phyloP scores from a whole-genome alignment of 352 stramenopile species.

The Phytopythium oedochilum region DNA sequence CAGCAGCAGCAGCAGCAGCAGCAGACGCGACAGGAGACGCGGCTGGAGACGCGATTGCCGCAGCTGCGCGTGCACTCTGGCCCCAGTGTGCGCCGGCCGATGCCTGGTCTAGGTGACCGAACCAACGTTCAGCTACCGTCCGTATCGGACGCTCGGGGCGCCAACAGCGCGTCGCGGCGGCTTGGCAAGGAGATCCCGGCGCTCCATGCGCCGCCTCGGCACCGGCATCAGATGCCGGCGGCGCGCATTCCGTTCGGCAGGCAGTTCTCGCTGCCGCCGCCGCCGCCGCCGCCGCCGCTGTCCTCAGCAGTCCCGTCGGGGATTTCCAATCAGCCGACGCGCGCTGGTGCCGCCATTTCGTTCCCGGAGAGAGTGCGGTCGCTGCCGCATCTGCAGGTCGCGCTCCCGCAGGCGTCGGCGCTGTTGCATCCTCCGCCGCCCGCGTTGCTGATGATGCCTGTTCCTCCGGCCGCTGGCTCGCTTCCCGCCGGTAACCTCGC shows the following conservation, averaged over 20 bases:
- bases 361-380: slow-evolving; percentile 28
- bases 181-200: slow-evolving; percentile 15
- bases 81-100: neutral
- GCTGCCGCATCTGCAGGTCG: slow-evolving; percentile 48
- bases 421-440: slow-evolving; percentile 30
- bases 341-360: neutral
- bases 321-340: slow-evolving; percentile 7
- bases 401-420: slow-evolving; percentile 38
- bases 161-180: neutral
- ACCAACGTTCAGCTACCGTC: neutral
- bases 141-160: neutral
- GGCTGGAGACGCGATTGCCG: slow-evolving; percentile 13
- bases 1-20: slow-evolving; percentile 6
- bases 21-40: slow-evolving; percentile 12
- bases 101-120: neutral
- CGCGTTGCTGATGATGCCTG: slow-evolving; percentile 25
- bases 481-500: neutral
- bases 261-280: slow-evolving; percentile 35
- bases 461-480: neutral
- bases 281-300: slow-evolving; percentile 5
- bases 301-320: slow-evolving; percentile 10
- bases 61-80: slow-evolving; percentile 15
- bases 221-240: slow-evolving; percentile 3
- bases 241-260: slow-evolving; percentile 10
- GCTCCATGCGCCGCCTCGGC: slow-evolving; percentile 15